phyloP scores from a whole-genome alignment of 1,284 basidiomycete genomes.

The Austroboletus niveus region DNA sequence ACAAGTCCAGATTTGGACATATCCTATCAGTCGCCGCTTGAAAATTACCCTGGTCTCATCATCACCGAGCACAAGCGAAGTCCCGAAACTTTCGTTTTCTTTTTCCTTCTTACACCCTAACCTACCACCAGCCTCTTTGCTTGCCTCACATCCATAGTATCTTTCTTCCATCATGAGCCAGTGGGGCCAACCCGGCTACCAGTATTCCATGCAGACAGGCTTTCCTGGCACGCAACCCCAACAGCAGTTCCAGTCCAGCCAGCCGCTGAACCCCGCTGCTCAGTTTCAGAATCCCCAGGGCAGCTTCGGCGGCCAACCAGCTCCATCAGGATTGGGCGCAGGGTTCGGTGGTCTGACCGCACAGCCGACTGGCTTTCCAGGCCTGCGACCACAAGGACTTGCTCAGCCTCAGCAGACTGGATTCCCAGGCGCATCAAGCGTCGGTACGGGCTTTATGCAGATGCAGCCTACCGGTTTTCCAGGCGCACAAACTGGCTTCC shows the following conservation, averaged over 20 bases:
- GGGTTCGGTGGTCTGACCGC: conserved; percentile 33
- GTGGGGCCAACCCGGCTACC: conserved; percentile 62
- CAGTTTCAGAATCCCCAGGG: conserved; percentile 36
- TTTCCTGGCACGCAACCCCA: conserved; percentile 47
- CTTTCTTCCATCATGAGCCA: conserved; percentile 43
- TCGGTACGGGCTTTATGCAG: conserved; percentile 41
- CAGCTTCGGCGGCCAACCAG: conserved; percentile 15
- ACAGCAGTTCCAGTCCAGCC: conserved; percentile 42
- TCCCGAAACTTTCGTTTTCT: not conserved
- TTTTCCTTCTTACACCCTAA: not conserved
- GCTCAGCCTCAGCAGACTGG: conserved; percentile 36
- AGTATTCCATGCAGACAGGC: conserved; percentile 61
- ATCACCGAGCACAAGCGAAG: conserved; percentile 2
- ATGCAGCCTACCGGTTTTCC: conserved; percentile 52
- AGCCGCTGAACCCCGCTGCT: conserved; percentile 30
- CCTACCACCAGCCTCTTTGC: too few relatives aligned
- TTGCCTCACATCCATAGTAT: too few relatives aligned
- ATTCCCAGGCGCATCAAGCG: conserved; percentile 26
- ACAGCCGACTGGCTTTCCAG: conserved; percentile 45
- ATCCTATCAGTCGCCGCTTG: conserved; percentile 13
- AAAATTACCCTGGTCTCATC: conserved; percentile 7
- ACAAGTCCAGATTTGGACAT: conserved; percentile 14
- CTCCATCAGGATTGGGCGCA: conserved; percentile 17
- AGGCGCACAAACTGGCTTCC: conserved; percentile 40
- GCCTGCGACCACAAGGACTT: conserved; percentile 29